These are phyloP conservation scores for Rhodotorula mucilaginosa DNA, from an alignment of 1,284 basidiomycete species.

Conservation along the genomic window DNA sequence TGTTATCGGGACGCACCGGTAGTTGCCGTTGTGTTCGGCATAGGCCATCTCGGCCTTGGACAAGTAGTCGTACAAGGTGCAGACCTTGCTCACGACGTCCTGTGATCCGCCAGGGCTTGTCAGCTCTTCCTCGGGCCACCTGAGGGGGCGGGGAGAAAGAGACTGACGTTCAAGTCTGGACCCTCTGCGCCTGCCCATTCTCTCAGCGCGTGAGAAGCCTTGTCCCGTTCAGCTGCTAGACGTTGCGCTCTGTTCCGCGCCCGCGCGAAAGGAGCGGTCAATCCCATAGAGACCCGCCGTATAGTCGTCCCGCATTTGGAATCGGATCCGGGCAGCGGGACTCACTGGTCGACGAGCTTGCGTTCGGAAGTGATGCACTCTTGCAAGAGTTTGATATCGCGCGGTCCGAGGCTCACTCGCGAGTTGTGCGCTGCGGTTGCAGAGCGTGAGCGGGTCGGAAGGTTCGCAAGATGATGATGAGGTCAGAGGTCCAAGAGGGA, in stretches of 20 bases:
- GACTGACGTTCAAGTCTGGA: conserved; percentile 43
- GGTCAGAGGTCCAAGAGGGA: not conserved
- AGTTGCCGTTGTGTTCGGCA: conserved; percentile 43
- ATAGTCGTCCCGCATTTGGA: too few species aligned
- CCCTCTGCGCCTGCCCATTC: conserved; percentile 46
- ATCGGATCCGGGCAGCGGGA: not conserved
- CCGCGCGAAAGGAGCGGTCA: too few species aligned
- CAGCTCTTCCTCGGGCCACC: not conserved
- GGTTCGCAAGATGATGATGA: not conserved
- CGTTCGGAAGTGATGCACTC: conserved; percentile 44
- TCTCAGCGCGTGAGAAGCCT: conserved; percentile 38
- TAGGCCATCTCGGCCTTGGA: conserved; percentile 42
- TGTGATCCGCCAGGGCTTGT: conserved; percentile 1
- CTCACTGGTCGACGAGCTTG: conserved; percentile 39
- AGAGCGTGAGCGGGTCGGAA: not conserved
- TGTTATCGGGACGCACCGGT: conserved; percentile 28
- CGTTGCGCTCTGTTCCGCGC: conserved; percentile 25
- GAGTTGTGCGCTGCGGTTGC: conserved; percentile 34
- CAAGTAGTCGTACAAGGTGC: conserved; percentile 43
- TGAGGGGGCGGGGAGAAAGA: too few species aligned
- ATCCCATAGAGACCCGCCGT: too few species aligned
- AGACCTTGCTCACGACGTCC: conserved; percentile 44
- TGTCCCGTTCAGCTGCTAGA: conserved; percentile 38
- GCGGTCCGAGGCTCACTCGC: conserved; percentile 39
- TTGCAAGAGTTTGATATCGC: conserved; percentile 42